phyloP scores from a whole-genome alignment of 2,329 filamentous ascomycete species.

The Chalara sp. region DNA sequence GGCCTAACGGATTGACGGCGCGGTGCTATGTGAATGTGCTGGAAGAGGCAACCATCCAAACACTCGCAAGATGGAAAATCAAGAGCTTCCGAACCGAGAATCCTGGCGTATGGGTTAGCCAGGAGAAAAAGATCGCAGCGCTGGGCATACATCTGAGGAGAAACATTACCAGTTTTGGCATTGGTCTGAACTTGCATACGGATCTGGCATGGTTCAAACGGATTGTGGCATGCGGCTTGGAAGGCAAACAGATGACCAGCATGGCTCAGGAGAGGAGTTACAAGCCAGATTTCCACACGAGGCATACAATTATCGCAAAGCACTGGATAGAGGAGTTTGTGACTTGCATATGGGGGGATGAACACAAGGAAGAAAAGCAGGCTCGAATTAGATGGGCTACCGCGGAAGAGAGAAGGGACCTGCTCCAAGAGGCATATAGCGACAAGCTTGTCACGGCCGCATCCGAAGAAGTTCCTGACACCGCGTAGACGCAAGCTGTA shows the following conservation, averaged over 20 bases:
- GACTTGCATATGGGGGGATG: too few relatives aligned
- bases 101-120: conserved; percentile 30
- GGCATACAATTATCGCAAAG: too few relatives aligned
- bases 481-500: too few relatives aligned
- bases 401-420: too few relatives aligned
- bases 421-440: too few relatives aligned
- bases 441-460: too few relatives aligned
- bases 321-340: too few relatives aligned
- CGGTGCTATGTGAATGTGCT: conserved; percentile 72
- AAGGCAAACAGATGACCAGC: conserved; percentile 73
- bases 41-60: conserved; percentile 66
- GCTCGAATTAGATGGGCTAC: too few relatives aligned
- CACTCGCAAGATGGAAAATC: conserved; percentile 55
- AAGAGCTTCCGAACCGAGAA: conserved; percentile 59
- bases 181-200: conserved; percentile 71
- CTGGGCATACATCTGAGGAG: conserved; percentile 86
- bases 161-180: conserved; percentile 76
- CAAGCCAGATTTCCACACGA: too few relatives aligned
- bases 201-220: conserved; percentile 59
- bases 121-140: conserved; percentile 70
- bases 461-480: too few relatives aligned
- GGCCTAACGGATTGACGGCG: conserved; percentile 45
- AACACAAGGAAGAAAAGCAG: too few relatives aligned
- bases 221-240: conserved; percentile 86
- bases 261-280: conserved; percentile 31